Percentiles rank a stretch among this genome's conserved stretches.
phyloP scores from a whole-genome alignment of 441 rosid genomes.

The Hura crepitans region DNA sequence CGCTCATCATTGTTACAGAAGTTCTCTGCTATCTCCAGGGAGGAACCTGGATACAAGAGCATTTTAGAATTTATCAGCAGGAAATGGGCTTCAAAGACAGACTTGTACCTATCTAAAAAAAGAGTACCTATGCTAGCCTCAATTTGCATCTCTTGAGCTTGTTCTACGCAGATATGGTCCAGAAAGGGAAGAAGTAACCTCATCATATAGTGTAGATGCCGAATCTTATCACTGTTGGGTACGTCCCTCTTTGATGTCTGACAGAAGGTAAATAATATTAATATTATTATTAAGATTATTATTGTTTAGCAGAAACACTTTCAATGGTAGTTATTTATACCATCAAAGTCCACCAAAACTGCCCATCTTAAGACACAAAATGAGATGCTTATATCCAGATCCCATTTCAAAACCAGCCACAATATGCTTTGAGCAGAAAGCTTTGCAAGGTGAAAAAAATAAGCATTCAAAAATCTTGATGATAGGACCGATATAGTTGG shows the following conservation, averaged over 20 bases:
- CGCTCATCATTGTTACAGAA: conserved; percentile 63
- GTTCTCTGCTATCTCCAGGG: conserved; percentile 42
- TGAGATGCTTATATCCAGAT: neutral
- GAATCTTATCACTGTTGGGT: conserved; percentile 38
- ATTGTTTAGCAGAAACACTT: conserved; percentile 3
- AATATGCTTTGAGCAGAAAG: neutral
- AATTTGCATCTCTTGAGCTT: conserved; percentile 43
- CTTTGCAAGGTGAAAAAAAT: neutral
- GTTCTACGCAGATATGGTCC: conserved; percentile 45
- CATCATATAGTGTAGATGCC: conserved; percentile 50
- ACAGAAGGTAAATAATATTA: conserved; percentile 16
- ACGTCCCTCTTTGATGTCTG: conserved; percentile 59
- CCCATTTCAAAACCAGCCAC: neutral
- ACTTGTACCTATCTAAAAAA: neutral
- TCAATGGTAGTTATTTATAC: neutral
- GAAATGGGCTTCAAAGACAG: conserved; percentile 9
- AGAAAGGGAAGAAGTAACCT: conserved; percentile 60
- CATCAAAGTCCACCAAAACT: neutral
- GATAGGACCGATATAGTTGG: no score
- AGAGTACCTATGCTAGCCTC: conserved; percentile 61
- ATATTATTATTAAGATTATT: no score
- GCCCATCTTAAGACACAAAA: neutral
- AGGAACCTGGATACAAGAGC: conserved; percentile 34
- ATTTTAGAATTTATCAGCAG: conserved; percentile 20
- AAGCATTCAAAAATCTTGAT: no score